Evolutionary conservation across 345 rosid genomes (phyloP).

Genomic region (Salix viminalis): DNA sequence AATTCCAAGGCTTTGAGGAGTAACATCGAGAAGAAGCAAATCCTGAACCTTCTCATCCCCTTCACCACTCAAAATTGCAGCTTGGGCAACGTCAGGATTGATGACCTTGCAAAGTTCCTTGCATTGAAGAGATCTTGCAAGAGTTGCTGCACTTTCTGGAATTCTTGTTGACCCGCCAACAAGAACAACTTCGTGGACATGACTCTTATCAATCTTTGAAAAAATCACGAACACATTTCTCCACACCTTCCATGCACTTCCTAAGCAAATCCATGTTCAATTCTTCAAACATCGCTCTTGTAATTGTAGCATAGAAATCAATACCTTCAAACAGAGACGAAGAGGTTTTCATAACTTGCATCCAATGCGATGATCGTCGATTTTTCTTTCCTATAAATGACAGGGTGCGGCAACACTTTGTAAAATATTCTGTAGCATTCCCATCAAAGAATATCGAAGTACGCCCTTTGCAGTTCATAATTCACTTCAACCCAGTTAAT

Average conservation of each 20-base stretch:
- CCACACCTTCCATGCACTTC: slow-evolving; percentile 19
- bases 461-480: too few relatives aligned
- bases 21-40: slow-evolving; percentile 17
- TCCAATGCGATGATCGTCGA: too few relatives aligned
- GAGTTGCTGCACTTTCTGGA: slow-evolving; percentile 18
- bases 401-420: too few relatives aligned
- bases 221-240: slow-evolving; percentile 18
- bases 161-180: slow-evolving; percentile 23
- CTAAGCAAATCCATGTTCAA: slow-evolving; percentile 22
- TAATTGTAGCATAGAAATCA: slow-evolving; percentile 15
- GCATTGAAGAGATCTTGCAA: slow-evolving; percentile 19
- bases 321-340: slow-evolving; percentile 14
- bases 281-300: slow-evolving; percentile 18
- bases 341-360: too few relatives aligned
- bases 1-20: slow-evolving; percentile 20
- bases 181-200: slow-evolving; percentile 18
- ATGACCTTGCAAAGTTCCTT: slow-evolving; percentile 19
- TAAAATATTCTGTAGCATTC: too few relatives aligned
- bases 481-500: too few relatives aligned
- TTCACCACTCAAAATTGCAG: slow-evolving; percentile 14
- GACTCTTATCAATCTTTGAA: slow-evolving; percentile 14
- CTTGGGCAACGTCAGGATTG: slow-evolving; percentile 19
- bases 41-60: slow-evolving; percentile 19
- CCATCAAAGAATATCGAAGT: too few relatives aligned
- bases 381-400: too few relatives aligned